Evolutionary conservation across 2,329 filamentous ascomycete genomes (phyloP).

Genomic region (Cylindrodendrum hubeiense): DNA sequence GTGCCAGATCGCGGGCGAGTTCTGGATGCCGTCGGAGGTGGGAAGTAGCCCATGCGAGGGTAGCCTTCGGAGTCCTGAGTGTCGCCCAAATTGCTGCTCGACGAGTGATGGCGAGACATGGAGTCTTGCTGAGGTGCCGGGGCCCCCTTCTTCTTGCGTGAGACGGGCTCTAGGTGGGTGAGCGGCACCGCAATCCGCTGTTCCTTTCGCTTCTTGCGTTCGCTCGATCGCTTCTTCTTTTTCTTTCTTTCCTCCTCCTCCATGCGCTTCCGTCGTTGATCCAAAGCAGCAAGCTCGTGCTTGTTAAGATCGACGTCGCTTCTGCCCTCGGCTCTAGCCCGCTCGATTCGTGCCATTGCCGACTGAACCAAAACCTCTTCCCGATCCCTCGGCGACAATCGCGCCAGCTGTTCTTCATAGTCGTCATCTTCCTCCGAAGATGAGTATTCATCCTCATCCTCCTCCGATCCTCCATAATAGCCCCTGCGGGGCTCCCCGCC

Average conservation of each 20-base stretch:
- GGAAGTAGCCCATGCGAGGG: constrained; percentile 65
- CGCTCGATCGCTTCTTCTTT: constrained; percentile 47
- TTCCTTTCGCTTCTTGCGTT: constrained; percentile 56
- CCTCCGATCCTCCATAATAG: constrained; percentile 50
- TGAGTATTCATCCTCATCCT: constrained; percentile 56
- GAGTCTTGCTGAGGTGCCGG: constrained; percentile 54
- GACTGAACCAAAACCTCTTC: constrained; percentile 83
- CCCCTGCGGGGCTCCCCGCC: constrained; percentile 54
- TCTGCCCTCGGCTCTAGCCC: constrained; percentile 81
- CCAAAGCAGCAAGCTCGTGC: constrained; percentile 84
- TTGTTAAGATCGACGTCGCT: constrained; percentile 83
- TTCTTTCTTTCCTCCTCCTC: constrained; percentile 56
- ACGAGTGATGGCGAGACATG: constrained; percentile 53
- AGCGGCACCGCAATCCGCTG: constrained; percentile 66
- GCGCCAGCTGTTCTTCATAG: constrained; percentile 64
- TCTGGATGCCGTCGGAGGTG: constrained; percentile 58
- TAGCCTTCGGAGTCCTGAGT: constrained; percentile 52
- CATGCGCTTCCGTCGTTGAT: constrained; percentile 73
- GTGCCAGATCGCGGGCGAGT: constrained; percentile 58
- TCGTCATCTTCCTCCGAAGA: constrained; percentile 49
- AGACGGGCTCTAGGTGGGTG: constrained; percentile 61
- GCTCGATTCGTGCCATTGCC: constrained; percentile 83
- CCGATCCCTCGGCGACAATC: constrained; percentile 70
- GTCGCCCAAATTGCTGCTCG: constrained; percentile 51
- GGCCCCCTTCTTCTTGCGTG: constrained; percentile 51